Evolutionary conservation across 352 stramenopile species (phyloP).

Genomic region (Blastocystis sp.): DNA sequence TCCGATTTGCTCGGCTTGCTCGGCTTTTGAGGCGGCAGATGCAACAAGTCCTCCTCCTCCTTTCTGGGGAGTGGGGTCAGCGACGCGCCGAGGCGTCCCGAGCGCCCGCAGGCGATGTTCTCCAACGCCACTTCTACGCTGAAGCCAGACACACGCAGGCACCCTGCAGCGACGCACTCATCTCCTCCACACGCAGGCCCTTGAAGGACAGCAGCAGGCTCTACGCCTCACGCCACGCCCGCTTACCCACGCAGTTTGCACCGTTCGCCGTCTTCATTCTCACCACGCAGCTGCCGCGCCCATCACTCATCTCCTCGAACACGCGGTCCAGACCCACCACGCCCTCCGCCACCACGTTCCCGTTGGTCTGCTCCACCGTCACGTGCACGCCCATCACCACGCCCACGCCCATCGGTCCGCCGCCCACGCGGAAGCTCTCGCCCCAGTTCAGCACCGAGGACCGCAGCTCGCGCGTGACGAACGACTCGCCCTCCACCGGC

Average conservation of each 20-base stretch:
- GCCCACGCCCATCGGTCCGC: conserved; percentile 16
- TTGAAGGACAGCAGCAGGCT: conserved; percentile 11
- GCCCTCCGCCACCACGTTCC: neutral
- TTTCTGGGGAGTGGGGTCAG: neutral
- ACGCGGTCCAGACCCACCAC: conserved; percentile 22
- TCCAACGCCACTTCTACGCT: conserved; percentile 43
- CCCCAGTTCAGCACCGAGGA: conserved; percentile 24
- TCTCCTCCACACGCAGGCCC: neutral
- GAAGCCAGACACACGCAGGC: neutral
- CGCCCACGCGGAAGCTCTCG: conserved; percentile 43
- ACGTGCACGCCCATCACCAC: conserved; percentile 22
- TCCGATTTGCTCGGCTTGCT: neutral
- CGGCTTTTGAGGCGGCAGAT: conserved; percentile 12
- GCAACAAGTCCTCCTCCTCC: conserved; percentile 17
- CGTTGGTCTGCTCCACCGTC: neutral
- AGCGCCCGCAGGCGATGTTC: conserved; percentile 1
- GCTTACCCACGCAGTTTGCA: neutral
- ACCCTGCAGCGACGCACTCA: conserved; percentile 9
- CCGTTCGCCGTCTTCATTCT: neutral
- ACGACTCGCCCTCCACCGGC: conserved; percentile 8
- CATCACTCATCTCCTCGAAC: conserved; percentile 33
- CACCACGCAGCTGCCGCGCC: neutral
- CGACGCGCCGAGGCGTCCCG: neutral
- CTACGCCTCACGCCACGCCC: neutral
- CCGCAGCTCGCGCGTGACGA: conserved; percentile 22